These are phyloP conservation scores for Malus orientalis DNA, from an alignment of 306 rosid genomes.

Conservation along the genomic window DNA sequence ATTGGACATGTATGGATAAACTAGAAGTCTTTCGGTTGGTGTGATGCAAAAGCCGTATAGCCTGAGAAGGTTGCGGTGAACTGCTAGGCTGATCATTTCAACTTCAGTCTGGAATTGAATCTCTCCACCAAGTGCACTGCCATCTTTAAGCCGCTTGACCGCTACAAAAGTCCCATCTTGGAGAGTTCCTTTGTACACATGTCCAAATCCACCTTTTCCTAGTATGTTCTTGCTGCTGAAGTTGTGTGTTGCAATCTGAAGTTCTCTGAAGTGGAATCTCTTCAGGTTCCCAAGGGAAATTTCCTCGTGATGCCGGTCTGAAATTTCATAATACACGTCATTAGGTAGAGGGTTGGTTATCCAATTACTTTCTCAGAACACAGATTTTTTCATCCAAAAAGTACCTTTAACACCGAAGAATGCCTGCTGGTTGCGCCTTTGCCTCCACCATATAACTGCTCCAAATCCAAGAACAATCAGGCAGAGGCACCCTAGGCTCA, in stretches of 20 bases:
- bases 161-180: slow-evolving; percentile 75
- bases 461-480: slow-evolving; percentile 69
- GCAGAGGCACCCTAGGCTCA: slow-evolving; percentile 85
- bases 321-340: slow-evolving; percentile 1
- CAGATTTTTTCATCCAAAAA: background rate
- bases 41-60: slow-evolving; percentile 80
- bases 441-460: slow-evolving; percentile 72
- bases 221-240: slow-evolving; percentile 82
- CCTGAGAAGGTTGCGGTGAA: slow-evolving; percentile 80
- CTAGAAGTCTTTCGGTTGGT: slow-evolving; percentile 70
- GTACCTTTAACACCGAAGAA: slow-evolving; percentile 89
- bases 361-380: background rate
- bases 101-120: slow-evolving; percentile 95
- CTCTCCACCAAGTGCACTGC: slow-evolving; percentile 71
- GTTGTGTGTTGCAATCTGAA: slow-evolving; percentile 76
- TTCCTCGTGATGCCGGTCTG: slow-evolving; percentile 76
- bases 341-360: background rate
- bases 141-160: slow-evolving; percentile 91
- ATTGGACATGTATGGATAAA: slow-evolving; percentile 90
- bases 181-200: slow-evolving; percentile 86
- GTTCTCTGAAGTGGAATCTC: slow-evolving; percentile 81
- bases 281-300: slow-evolving; percentile 84
- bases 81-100: slow-evolving; percentile 95
- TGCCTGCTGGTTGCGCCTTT: slow-evolving; percentile 54
- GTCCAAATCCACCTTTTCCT: slow-evolving; percentile 91